These are phyloP conservation scores for Phaffomyces antillensis DNA, from an alignment of 805 yeast species.

Conservation along the genomic window DNA sequence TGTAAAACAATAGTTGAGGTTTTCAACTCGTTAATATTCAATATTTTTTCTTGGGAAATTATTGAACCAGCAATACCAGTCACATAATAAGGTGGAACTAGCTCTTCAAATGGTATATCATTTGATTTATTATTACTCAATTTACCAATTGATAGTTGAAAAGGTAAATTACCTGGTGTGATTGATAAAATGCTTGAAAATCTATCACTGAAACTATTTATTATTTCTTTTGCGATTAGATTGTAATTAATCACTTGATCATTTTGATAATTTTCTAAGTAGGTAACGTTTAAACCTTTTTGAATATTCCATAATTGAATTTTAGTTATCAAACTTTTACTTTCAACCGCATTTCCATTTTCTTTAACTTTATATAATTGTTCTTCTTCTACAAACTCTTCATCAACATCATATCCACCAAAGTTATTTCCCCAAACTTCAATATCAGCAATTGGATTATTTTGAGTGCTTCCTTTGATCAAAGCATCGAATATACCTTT, in stretches of 20 bases:
- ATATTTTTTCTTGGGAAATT: slow-evolving; percentile 20
- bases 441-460: not conserved
- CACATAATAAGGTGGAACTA: slow-evolving; percentile 55
- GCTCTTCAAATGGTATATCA: slow-evolving; percentile 13
- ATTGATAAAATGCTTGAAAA: slow-evolving; percentile 16
- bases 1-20: slow-evolving; percentile 29
- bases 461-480: not conserved
- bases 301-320: slow-evolving; percentile 11
- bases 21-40: slow-evolving; percentile 7
- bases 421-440: slow-evolving; percentile 1
- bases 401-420: slow-evolving; percentile 6
- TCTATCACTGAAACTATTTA: slow-evolving; percentile 3
- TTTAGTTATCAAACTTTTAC: slow-evolving; percentile 2
- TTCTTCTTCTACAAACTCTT: slow-evolving; percentile 40
- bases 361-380: slow-evolving; percentile 34
- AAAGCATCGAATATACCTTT: slow-evolving; percentile 1
- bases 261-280: slow-evolving; percentile 18
- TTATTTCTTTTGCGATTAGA: slow-evolving; percentile 17
- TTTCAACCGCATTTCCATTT: not conserved
- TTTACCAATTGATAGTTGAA: slow-evolving; percentile 18
- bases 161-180: slow-evolving; percentile 30
- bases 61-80: slow-evolving; percentile 51
- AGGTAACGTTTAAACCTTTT: slow-evolving; percentile 10
- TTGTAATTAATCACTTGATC: slow-evolving; percentile 28
- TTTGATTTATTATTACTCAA: slow-evolving; percentile 1